phyloP scores from a whole-genome alignment of 164 flowering plant genomes.

The Umbilicus rupestris region DNA sequence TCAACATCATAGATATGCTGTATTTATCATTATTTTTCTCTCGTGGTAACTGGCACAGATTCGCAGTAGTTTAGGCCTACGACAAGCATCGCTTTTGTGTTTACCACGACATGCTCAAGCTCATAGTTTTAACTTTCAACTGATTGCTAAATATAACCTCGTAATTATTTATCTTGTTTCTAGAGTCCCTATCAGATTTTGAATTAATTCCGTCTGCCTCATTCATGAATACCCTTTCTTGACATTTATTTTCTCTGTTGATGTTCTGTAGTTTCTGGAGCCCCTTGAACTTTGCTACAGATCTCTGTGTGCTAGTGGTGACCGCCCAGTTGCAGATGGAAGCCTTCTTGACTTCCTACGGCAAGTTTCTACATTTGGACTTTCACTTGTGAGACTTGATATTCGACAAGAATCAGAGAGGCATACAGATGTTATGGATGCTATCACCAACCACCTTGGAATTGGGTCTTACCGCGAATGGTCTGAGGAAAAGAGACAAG shows the following conservation, averaged over 20 bases:
- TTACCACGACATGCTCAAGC: neutral
- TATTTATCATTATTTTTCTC: neutral
- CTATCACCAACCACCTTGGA: conserved; percentile 69
- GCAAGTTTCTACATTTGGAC: conserved; percentile 95
- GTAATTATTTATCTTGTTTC: neutral
- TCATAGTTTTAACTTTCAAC: neutral
- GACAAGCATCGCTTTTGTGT: neutral
- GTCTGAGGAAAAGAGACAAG: conserved; percentile 50
- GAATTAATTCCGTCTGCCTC: neutral
- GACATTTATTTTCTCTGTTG: neutral
- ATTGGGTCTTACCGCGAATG: conserved; percentile 43
- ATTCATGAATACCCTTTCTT: neutral
- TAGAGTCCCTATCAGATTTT: neutral
- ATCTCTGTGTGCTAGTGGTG: conserved; percentile 88
- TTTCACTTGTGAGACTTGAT: conserved; percentile 81
- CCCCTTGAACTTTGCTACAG: conserved; percentile 91
- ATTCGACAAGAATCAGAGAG: conserved; percentile 94
- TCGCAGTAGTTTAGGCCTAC: neutral
- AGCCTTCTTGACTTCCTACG: conserved; percentile 92
- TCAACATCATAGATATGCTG: neutral
- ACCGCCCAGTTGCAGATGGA: conserved; percentile 89
- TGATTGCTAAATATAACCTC: neutral
- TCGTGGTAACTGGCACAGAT: neutral
- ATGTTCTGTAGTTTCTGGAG: conserved; percentile 38
- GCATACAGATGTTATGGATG: conserved; percentile 89